Evolutionary conservation across 345 rosid species (phyloP), one percentile per base, ranked within the genome.

Genomic region (Eucalyptus albens): DNA sequence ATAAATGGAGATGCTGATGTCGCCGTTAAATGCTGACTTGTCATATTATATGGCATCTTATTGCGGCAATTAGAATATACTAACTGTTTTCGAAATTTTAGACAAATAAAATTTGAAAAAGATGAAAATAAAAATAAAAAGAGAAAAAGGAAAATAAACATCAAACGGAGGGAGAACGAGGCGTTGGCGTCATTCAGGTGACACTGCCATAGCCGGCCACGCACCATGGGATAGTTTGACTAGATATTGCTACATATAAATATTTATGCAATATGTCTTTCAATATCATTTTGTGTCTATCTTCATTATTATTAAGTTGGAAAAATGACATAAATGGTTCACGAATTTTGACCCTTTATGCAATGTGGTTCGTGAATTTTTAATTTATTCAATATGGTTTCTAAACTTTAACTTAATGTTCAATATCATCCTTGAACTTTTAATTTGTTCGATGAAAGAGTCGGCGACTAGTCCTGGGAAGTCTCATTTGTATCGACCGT

Each of bases 341-440:
- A 1, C 0, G 24, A 53, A 53, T 53, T 53, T 53, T 3, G 56
- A 1, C 5, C 56, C 0, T 3, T 3, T 53, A 0, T 19, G 24
- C 56, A 53, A 53, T 53, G 56, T 19, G 56, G 2, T 53, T 2
- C 56, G 0, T 53, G 4, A 17, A 7, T 53, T 53, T 53, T 53
- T 53, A 19, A 53, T 53, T 19, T 53, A 19, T 53, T 1, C 1
- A 19, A 53, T 53, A 6, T 3, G 24, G 11, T 53, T 8, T 3
- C 56, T 8, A 19, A 53, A 53, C 56, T 53, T 53, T 53, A 53
- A 3, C 56, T 3, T 3, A 53, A 53, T 19, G 24, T 53, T 53
- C 5, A 53, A 53, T 19, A 3, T 8, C 24, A 53, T 53, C 2
- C 24, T 53, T 3, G 1, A 53, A 53, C 0, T 53, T 53, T 53